These are phyloP conservation scores for Hypoxylon sp. DNA, from an alignment of 2,329 filamentous ascomycete genomes.

Conservation along the genomic window DNA sequence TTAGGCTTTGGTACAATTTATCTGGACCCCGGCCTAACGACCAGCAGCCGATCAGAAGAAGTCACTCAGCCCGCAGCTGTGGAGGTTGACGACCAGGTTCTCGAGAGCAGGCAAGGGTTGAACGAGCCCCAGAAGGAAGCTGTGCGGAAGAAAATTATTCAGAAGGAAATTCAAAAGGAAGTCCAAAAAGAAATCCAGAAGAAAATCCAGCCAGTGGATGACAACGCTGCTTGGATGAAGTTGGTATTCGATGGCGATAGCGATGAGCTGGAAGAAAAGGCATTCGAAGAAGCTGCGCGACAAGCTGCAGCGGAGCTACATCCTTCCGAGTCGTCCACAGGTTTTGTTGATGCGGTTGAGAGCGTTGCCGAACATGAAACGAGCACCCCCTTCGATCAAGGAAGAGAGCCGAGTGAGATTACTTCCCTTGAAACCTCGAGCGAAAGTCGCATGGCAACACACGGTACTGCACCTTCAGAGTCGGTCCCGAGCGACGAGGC, in stretches of 20 bases:
- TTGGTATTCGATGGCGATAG: slow-evolving; percentile 46
- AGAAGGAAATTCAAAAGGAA: too few species aligned
- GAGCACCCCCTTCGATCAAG: slow-evolving; percentile 1
- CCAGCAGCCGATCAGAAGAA: not conserved
- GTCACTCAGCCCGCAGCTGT: not conserved
- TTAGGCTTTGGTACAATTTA: slow-evolving; percentile 1
- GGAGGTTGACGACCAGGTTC: not conserved
- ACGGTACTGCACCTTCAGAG: slow-evolving; percentile 37
- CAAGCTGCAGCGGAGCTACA: slow-evolving; percentile 45
- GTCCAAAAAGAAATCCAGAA: not conserved
- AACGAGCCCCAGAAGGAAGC: not conserved
- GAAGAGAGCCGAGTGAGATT: slow-evolving; percentile 2
- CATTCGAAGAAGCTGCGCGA: slow-evolving; percentile 45
- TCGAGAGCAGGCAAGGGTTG: not conserved
- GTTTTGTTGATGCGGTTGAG: slow-evolving; percentile 15
- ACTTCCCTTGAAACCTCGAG: slow-evolving; percentile 14
- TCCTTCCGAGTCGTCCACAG: slow-evolving; percentile 41
- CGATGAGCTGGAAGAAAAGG: slow-evolving; percentile 41
- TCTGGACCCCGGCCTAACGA: not conserved
- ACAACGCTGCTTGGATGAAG: slow-evolving; percentile 48
- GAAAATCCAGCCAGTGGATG: slow-evolving; percentile 23
- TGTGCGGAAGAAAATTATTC: too few species aligned
- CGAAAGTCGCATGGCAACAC: slow-evolving; percentile 40
- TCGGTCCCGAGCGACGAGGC: slow-evolving; percentile 34
- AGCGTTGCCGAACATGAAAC: slow-evolving; percentile 31